Base-by-base conservation (phyloP, 768 basidiomycete genomes). In the Tylopilus intermedius region DNA sequence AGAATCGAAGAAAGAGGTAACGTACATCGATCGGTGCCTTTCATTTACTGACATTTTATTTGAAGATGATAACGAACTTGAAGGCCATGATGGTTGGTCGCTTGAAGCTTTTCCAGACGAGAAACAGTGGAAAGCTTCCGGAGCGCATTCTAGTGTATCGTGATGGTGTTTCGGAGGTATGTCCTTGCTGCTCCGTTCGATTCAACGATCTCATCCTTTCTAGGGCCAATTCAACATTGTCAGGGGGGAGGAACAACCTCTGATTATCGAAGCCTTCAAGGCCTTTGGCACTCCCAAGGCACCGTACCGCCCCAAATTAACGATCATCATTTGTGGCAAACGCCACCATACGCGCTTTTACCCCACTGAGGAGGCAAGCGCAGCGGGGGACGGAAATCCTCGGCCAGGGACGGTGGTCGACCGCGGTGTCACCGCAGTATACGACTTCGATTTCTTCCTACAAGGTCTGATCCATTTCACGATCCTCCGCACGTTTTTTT, bases 81-180 rank as follows among this genome's bases (percentile, higher is more conserved):
- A 62, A 62, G 22, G 54, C 59, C 7, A 82, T 81, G 80, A 77
- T 82, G 72, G 54, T 72, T 13, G 75, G 73, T 40, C 71, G 79
- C 21, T 56, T 81, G 22, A 59, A 65, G 15, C 62, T 71, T n/a
- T 82, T 70, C 69, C 58, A 68, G 39, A 57, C 50, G 26, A 70
- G 57, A 48, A 76, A 70, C 46, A 60, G 47, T 2, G 68, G 66
- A 9, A 60, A 46, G 21, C 69, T 81, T 18, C 79, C 79, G 4
- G 56, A 64, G 4, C 75, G 80, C 18, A 54, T 81, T 45, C 50
- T 81, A n/a, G 75, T 81, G n/a, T 81, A 79, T 59, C 73, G 79
- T 8, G 90, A 91, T 63, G 90, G 90, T 45, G 88, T 91, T 27
- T 89, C 88, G 2, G 88, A 90, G 71, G 88, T 85, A 47, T 33